Evolutionary conservation across 1,139 yeast species (phyloP).

Genomic region (Meyerozyma elateridarum): DNA sequence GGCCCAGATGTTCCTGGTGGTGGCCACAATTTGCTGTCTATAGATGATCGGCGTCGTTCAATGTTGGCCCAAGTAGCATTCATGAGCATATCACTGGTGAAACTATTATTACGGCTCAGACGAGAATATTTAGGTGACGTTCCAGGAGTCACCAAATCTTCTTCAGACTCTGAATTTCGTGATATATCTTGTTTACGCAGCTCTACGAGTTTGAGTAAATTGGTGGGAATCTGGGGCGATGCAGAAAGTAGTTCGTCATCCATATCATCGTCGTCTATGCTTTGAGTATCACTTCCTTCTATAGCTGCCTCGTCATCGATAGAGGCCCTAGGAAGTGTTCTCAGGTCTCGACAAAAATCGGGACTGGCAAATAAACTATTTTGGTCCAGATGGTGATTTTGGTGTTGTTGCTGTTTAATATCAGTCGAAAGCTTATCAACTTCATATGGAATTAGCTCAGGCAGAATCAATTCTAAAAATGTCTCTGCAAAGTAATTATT

Average conservation of each 20-base stretch:
- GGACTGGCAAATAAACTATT: conserved; percentile 3
- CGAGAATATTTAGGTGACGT: conserved; percentile 27
- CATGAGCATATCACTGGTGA: conserved; percentile 20
- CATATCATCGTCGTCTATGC: conserved; percentile 40
- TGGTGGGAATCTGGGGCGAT: conserved; percentile 66
- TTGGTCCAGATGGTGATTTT: too few species aligned
- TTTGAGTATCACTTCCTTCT: conserved; percentile 14
- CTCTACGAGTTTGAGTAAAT: conserved; percentile 53
- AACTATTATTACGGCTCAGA: conserved; percentile 23
- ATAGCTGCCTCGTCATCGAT: conserved; percentile 8
- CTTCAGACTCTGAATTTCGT: conserved; percentile 13
- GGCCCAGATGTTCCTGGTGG: background rate
- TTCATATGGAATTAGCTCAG: conserved; percentile 47
- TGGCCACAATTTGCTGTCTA: conserved; percentile 24
- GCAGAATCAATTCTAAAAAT: conserved; percentile 66
- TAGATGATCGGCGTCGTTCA: conserved; percentile 33
- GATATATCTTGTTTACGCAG: conserved; percentile 37
- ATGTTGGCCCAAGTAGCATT: conserved; percentile 18
- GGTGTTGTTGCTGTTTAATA: conserved; percentile 11
- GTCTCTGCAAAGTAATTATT: conserved; percentile 75
- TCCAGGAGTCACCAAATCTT: conserved; percentile 24
- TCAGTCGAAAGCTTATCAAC: conserved; percentile 26
- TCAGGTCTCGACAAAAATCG: conserved; percentile 3
- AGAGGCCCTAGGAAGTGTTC: background rate
- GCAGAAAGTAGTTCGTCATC: conserved; percentile 54